These are phyloP conservation scores for Davidsoniella virescens DNA, from an alignment of 2,329 filamentous ascomycete genomes.

Conservation along the genomic window DNA sequence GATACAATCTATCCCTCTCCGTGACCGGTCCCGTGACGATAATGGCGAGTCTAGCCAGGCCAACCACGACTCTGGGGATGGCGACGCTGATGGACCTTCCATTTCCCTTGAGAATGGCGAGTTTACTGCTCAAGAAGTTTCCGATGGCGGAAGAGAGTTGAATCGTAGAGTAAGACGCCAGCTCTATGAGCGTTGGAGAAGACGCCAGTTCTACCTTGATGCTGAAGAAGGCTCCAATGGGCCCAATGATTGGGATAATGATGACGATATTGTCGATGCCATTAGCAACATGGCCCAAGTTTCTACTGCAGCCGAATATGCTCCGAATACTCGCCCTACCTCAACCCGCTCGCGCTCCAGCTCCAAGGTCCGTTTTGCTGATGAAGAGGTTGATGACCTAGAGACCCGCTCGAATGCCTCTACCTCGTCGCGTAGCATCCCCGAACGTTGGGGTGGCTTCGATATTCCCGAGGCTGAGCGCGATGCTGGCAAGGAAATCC, in stretches of 20 bases:
- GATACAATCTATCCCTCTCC: background rate
- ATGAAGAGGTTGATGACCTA: slow-evolving; percentile 45
- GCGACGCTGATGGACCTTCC: background rate
- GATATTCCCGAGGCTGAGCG: slow-evolving; percentile 66
- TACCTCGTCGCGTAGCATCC: slow-evolving; percentile 53
- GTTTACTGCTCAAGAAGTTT: background rate
- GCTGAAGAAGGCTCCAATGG: slow-evolving; percentile 59
- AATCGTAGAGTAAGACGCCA: slow-evolving; percentile 27
- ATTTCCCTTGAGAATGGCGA: background rate
- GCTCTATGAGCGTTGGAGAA: slow-evolving; percentile 57
- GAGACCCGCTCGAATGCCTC: slow-evolving; percentile 57
- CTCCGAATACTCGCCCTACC: slow-evolving; percentile 25
- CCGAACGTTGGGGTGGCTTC: slow-evolving; percentile 64
- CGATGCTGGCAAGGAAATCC: slow-evolving; percentile 71
- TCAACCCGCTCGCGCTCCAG: slow-evolving; percentile 50
- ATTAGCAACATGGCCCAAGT: slow-evolving; percentile 19
- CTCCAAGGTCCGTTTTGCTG: slow-evolving; percentile 63
- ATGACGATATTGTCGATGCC: slow-evolving; percentile 37
- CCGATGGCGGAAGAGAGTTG: background rate
- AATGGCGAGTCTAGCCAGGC: background rate
- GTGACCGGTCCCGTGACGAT: background rate
- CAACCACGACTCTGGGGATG: background rate
- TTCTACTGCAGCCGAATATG: slow-evolving; percentile 13
- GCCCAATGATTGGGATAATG: slow-evolving; percentile 46
- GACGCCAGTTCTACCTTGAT: slow-evolving; percentile 67